Evolutionary conservation across 495 filamentous ascomycete species (phyloP).

Genomic region (Lichina pygmaea): DNA sequence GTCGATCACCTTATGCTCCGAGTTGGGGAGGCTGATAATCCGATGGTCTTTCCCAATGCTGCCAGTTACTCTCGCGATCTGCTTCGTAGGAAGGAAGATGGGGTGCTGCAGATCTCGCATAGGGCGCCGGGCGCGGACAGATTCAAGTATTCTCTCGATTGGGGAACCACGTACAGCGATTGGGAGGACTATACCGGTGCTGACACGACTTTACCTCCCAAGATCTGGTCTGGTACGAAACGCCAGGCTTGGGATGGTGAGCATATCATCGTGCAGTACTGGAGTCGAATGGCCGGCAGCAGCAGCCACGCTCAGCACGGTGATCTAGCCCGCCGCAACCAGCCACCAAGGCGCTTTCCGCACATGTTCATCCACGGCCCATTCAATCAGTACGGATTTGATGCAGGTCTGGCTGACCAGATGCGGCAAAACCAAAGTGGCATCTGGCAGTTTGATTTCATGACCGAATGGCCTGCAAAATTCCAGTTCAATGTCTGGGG

Average conservation of each 20-base stretch:
- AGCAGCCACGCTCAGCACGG: slow-evolving; percentile 37
- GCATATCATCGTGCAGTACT: slow-evolving; percentile 42
- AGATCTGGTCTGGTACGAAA: slow-evolving; percentile 32
- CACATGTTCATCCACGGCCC: slow-evolving; percentile 38
- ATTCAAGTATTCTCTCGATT: slow-evolving; percentile 11
- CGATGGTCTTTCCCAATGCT: slow-evolving; percentile 25
- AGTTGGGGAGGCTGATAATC: slow-evolving; percentile 20
- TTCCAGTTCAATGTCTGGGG: slow-evolving; percentile 46
- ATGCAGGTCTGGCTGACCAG: slow-evolving; percentile 28
- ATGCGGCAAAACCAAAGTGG: slow-evolving; percentile 26
- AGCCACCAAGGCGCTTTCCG: slow-evolving; percentile 24
- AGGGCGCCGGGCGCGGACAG: slow-evolving; percentile 12
- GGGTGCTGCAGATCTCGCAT: slow-evolving; percentile 15
- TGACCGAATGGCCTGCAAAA: slow-evolving; percentile 35
- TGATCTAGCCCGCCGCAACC: slow-evolving; percentile 19
- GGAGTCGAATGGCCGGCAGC: slow-evolving; percentile 33
- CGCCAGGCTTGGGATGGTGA: slow-evolving; percentile 35
- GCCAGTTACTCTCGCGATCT: slow-evolving; percentile 32
- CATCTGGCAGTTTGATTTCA: slow-evolving; percentile 31
- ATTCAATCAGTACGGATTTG: slow-evolving; percentile 43
- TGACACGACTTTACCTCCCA: slow-evolving; percentile 17
- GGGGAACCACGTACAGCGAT: slow-evolving; percentile 20
- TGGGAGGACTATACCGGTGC: slow-evolving; percentile 28
- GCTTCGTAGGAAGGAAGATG: slow-evolving; percentile 15
- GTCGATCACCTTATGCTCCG: slow-evolving; percentile 26